phyloP scores from a whole-genome alignment of 345 rosid genomes.

The Microcos paniculata region DNA sequence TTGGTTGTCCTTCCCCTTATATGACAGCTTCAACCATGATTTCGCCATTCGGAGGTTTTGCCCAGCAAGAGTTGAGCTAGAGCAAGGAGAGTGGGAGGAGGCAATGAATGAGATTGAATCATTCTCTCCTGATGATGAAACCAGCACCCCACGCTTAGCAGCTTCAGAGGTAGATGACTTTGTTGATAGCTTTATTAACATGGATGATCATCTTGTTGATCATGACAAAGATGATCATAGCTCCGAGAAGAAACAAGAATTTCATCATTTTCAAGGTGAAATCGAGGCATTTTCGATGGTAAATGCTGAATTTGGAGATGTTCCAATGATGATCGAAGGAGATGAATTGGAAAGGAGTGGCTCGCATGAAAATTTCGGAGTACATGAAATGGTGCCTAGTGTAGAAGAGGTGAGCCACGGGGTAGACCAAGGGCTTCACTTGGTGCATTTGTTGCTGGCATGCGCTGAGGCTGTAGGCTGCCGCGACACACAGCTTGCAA shows the following conservation, averaged over 20 bases:
- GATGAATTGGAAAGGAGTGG: conserved; percentile 24
- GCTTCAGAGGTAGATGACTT: conserved; percentile 53
- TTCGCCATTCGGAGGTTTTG: conserved; percentile 63
- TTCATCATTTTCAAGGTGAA: conserved; percentile 20
- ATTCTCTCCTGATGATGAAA: conserved; percentile 20
- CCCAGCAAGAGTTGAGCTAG: conserved; percentile 55
- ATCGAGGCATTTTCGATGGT: conserved; percentile 17
- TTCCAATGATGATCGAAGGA: conserved; percentile 22
- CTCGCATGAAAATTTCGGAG: conserved; percentile 18
- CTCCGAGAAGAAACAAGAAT: background rate
- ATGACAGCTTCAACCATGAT: conserved; percentile 46
- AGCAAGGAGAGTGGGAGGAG: conserved; percentile 39
- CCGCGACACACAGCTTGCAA: conserved; percentile 48
- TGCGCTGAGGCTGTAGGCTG: conserved; percentile 75
- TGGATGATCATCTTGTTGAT: conserved; percentile 24
- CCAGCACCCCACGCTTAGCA: conserved; percentile 27
- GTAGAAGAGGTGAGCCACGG: conserved; percentile 36
- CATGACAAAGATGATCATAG: conserved; percentile 10
- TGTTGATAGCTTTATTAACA: conserved; percentile 60
- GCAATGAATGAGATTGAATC: conserved; percentile 28
- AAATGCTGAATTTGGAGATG: conserved; percentile 24
- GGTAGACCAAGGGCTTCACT: conserved; percentile 62
- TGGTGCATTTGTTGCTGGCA: conserved; percentile 58
- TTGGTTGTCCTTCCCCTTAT: conserved; percentile 33
- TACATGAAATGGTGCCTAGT: conserved; percentile 12